Percentiles rank a stretch among this genome's conserved stretches.
These are phyloP conservation scores for Malus asiatica DNA, from an alignment of 306 rosid species.

Conservation along the genomic window DNA sequence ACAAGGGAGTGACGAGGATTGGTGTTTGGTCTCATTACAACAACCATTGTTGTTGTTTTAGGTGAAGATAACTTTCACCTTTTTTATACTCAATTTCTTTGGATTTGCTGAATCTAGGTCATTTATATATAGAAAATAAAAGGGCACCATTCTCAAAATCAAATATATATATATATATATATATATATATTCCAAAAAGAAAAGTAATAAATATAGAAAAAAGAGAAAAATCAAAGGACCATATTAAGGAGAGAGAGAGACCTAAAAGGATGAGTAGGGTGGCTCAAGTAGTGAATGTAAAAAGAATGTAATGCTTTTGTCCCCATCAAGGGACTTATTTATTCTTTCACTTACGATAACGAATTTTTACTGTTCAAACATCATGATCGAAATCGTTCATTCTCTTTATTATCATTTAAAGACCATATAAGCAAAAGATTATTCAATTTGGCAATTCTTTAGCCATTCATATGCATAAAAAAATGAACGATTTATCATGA, in stretches of 20 bases:
- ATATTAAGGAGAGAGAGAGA: not conserved
- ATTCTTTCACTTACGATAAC: no score
- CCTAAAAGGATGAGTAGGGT: not conserved
- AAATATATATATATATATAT: not conserved
- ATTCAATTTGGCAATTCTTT: no score
- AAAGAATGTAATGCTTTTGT: not conserved
- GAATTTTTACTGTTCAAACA: no score
- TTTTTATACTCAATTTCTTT: not conserved
- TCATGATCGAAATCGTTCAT: no score
- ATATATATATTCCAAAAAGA: not conserved
- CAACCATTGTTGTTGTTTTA: not conserved
- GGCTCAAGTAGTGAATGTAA: not conserved
- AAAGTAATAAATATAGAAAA: not conserved
- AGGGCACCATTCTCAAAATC: not conserved
- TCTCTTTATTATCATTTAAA: no score
- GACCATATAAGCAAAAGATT: no score
- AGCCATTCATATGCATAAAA: no score
- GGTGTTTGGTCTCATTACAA: slow-evolving; percentile 16
- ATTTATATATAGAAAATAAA: not conserved
- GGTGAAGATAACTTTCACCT: slow-evolving; percentile 11
- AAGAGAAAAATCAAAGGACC: not conserved
- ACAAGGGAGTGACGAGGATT: slow-evolving; percentile 4
- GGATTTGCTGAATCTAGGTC: slow-evolving; percentile 5
- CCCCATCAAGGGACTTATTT: no score
- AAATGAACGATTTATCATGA: no score